Conservation (phyloP, 345 rosid species). For the Capsella bursapastoris region DNA sequence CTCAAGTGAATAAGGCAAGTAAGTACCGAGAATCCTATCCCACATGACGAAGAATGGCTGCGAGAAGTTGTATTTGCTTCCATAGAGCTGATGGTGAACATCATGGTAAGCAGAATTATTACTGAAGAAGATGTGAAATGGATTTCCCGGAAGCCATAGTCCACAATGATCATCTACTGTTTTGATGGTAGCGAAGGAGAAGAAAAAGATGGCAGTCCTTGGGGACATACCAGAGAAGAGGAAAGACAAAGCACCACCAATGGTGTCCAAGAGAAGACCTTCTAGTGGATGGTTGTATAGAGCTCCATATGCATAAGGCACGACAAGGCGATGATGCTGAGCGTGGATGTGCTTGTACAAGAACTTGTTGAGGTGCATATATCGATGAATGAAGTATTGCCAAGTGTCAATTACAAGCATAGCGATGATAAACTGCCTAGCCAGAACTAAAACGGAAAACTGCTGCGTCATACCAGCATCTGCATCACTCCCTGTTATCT, state of each 20-base stretch:
- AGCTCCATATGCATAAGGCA: slow-evolving; percentile 71
- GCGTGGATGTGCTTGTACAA: slow-evolving; percentile 48
- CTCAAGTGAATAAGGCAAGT: slow-evolving; percentile 79
- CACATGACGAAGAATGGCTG: slow-evolving; percentile 82
- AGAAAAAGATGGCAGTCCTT: slow-evolving; percentile 52
- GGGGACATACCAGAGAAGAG: slow-evolving; percentile 77
- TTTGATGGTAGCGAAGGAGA: slow-evolving; percentile 72
- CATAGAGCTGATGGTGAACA: slow-evolving; percentile 86
- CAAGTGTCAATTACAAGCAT: slow-evolving; percentile 49
- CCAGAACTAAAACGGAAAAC: slow-evolving; percentile 35
- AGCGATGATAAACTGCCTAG: slow-evolving; percentile 41
- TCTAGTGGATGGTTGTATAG: slow-evolving; percentile 72
- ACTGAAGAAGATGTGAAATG: slow-evolving; percentile 69
- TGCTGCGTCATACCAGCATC: slow-evolving; percentile 33
- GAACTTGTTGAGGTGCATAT: slow-evolving; percentile 49
- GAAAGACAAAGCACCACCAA: slow-evolving; percentile 82
- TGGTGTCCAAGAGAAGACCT: slow-evolving; percentile 70
- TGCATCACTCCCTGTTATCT: slow-evolving; percentile 47
- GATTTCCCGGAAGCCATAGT: slow-evolving; percentile 76
- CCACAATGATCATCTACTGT: slow-evolving; percentile 84
- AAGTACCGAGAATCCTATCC: slow-evolving; percentile 76
- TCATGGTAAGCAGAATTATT: slow-evolving; percentile 87
- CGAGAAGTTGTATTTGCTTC: slow-evolving; percentile 74
- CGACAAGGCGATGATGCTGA: slow-evolving; percentile 65
- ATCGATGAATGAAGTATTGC: slow-evolving; percentile 49